Evolutionary conservation across 2,329 filamentous ascomycete species (phyloP).

Genomic region (Drechslerella stenobrocha): DNA sequence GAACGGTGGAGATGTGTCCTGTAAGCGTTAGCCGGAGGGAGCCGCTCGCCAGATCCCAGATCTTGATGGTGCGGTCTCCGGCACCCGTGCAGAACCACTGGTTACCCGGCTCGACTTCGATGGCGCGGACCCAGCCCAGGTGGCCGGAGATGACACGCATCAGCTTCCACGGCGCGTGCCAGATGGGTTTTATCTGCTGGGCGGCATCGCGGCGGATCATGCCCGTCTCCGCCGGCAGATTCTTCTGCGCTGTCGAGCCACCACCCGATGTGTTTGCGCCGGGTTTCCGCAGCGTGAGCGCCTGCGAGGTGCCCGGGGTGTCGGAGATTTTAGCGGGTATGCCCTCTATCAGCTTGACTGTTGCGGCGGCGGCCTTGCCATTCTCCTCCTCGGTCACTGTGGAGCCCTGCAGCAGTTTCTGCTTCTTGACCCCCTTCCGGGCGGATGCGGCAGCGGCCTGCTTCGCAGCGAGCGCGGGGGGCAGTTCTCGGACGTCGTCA

Average conservation of each 20-base stretch:
- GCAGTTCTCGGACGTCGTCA: slow-evolving; percentile 73
- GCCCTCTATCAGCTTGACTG: slow-evolving; percentile 70
- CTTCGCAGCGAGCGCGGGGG: slow-evolving; percentile 75
- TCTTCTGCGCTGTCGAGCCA: slow-evolving; percentile 48
- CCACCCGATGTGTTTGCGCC: slow-evolving; percentile 55
- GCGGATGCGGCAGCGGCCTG: slow-evolving; percentile 66
- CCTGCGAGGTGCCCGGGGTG: slow-evolving; percentile 61
- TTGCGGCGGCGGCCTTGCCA: slow-evolving; percentile 60
- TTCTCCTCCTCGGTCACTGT: slow-evolving; percentile 55
- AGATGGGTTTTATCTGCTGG: slow-evolving; percentile 77
- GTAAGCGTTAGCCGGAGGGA: slow-evolving; percentile 82
- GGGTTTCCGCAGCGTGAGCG: slow-evolving; percentile 62
- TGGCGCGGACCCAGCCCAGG: slow-evolving; percentile 85
- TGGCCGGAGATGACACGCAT: slow-evolving; percentile 97
- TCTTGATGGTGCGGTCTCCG: slow-evolving; percentile 95
- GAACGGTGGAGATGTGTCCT: slow-evolving; percentile 90
- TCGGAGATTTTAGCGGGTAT: slow-evolving; percentile 59
- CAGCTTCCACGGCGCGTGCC: slow-evolving; percentile 98
- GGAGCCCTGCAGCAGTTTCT: slow-evolving; percentile 55
- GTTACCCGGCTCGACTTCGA: slow-evolving; percentile 93
- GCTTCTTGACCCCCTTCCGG: slow-evolving; percentile 56
- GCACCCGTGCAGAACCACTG: slow-evolving; percentile 97
- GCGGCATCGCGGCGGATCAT: slow-evolving; percentile 56
- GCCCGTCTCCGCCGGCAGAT: slow-evolving; percentile 49
- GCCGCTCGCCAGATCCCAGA: slow-evolving; percentile 93